These are phyloP conservation scores for Crithidia mellificae DNA, from an alignment of 208 protist genomes.

Conservation along the genomic window DNA sequence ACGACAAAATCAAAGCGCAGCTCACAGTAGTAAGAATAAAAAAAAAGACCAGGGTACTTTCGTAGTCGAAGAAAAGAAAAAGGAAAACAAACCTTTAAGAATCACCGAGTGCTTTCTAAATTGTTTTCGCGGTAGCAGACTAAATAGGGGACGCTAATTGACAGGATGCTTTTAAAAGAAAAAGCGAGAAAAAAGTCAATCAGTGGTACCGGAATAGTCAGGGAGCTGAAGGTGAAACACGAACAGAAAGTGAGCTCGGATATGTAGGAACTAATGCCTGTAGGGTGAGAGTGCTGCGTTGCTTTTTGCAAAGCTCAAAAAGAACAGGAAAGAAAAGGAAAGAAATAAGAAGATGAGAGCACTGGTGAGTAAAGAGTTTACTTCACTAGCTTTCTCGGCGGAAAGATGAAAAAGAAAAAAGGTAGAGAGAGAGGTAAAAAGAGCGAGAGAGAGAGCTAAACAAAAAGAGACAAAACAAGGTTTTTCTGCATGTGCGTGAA, in stretches of 20 bases:
- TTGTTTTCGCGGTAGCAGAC: no score
- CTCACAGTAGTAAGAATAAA: neutral
- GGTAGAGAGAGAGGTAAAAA: no score
- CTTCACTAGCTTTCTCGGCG: neutral
- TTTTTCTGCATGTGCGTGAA: no score
- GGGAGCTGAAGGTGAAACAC: neutral
- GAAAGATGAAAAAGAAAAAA: neutral
- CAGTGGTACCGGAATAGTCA: neutral
- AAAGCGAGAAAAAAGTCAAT: no score
- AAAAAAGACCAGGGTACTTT: no score
- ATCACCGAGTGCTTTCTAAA: conserved; percentile 16
- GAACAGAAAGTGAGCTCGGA: neutral
- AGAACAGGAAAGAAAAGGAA: no score
- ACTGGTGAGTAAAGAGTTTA: conserved; percentile 1
- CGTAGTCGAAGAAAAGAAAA: no score
- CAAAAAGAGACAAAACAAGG: conserved; percentile 9
- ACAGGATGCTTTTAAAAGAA: no score
- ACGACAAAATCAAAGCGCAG: neutral
- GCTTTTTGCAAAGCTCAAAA: conserved; percentile 4
- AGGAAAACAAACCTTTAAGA: conserved; percentile 3
- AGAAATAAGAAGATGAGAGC: neutral
- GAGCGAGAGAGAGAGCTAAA: conserved; percentile 2
- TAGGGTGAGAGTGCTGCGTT: neutral
- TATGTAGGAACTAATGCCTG: conserved; percentile 6
- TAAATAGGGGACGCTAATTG: no score